Evolutionary conservation across 768 basidiomycete species (phyloP).

Genomic region (Dacryopinax spathularia): DNA sequence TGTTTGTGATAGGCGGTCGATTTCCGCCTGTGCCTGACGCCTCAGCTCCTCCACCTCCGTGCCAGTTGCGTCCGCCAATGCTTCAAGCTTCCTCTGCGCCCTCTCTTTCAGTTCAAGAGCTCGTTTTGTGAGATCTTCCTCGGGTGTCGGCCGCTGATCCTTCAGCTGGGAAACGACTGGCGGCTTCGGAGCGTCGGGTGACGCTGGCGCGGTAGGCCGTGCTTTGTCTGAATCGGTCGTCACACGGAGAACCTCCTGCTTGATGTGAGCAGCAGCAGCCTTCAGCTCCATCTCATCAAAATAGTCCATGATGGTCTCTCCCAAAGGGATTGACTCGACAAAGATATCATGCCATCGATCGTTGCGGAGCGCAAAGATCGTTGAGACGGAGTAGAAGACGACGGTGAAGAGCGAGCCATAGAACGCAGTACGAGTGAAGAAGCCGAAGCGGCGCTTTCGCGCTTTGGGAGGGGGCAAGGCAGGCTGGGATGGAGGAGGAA

Average conservation of each 20-base stretch:
- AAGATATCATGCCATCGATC: slow-evolving; percentile 78
- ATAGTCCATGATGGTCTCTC: slow-evolving; percentile 60
- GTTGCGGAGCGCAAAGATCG: slow-evolving; percentile 61
- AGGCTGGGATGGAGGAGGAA: neutral
- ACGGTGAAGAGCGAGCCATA: slow-evolving; percentile 53
- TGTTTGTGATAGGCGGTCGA: neutral
- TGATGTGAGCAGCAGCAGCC: slow-evolving; percentile 13
- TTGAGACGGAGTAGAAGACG: slow-evolving; percentile 71
- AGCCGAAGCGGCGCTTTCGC: slow-evolving; percentile 8
- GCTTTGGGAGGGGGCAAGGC: neutral
- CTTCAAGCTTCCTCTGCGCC: neutral
- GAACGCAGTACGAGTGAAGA: slow-evolving; percentile 48
- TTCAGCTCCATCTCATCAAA: slow-evolving; percentile 34
- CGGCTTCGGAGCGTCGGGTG: neutral
- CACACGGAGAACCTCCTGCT: slow-evolving; percentile 15
- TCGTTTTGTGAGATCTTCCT: neutral
- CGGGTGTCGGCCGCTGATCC: neutral
- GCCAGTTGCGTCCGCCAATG: neutral
- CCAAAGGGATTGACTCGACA: slow-evolving; percentile 63
- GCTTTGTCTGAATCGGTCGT: slow-evolving; percentile 5
- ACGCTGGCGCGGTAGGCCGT: no score
- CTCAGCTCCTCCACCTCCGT: neutral
- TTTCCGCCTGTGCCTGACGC: neutral
- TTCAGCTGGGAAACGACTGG: neutral
- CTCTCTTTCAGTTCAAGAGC: neutral